Percentiles rank a stretch among this genome's conserved stretches.
Conservation (phyloP, 2,329 filamentous ascomycete species). For the Aspergillus aculeatinus region DNA sequence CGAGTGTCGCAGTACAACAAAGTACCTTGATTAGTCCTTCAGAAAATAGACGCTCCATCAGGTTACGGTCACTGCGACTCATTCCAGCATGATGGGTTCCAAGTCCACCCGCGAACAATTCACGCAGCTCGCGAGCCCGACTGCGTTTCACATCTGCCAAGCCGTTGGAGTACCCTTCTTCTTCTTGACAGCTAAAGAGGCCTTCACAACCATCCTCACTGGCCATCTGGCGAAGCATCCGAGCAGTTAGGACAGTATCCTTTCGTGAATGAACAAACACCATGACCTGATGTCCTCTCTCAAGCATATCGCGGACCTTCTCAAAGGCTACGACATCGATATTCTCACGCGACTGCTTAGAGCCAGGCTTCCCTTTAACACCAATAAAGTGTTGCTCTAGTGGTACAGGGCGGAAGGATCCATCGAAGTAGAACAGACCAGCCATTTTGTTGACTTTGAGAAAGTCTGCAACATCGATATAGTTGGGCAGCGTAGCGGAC, state of each 20-base stretch:
- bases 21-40: constrained; percentile 95
- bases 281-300: constrained; percentile 94
- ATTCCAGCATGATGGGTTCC: constrained; percentile 97
- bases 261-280: constrained; percentile 97
- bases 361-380: constrained; percentile 81
- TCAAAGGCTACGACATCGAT: constrained; percentile 85
- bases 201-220: constrained; percentile 75
- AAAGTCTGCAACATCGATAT: constrained; percentile 94
- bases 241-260: constrained; percentile 86
- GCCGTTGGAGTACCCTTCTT: constrained; percentile 77
- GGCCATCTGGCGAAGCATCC: constrained; percentile 82
- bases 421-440: constrained; percentile 95
- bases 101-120: constrained; percentile 84
- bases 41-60: constrained; percentile 89
- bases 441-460: constrained; percentile 91
- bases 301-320: constrained; percentile 91
- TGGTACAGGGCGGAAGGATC: constrained; percentile 91
- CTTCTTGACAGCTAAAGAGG: constrained; percentile 76
- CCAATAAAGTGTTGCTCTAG: constrained; percentile 97
- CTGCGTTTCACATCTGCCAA: constrained; percentile 81
- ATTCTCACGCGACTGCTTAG: constrained; percentile 81
- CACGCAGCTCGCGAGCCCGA: constrained; percentile 81
- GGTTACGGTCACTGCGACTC: constrained; percentile 87
- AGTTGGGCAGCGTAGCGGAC: constrained; percentile 94
- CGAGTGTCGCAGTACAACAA: constrained; percentile 95